Conservation (phyloP, 1,139 yeast species). For the Nadsonia starkeyi-henricii region DNA sequence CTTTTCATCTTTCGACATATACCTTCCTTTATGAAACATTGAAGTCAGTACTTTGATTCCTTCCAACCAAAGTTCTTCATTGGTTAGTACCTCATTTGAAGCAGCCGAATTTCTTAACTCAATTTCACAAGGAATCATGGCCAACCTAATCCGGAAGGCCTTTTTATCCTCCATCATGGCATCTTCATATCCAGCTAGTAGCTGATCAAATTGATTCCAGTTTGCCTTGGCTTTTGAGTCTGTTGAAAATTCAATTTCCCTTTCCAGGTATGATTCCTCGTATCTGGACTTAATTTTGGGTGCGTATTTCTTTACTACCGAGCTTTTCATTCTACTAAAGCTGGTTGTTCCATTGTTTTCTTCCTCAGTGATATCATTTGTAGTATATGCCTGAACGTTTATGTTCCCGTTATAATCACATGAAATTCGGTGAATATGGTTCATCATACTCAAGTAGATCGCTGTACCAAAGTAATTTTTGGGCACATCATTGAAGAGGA, state of each 20-base stretch:
- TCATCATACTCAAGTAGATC: slow-evolving; percentile 61
- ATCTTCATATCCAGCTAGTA: slow-evolving; percentile 80
- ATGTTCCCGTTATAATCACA: slow-evolving; percentile 58
- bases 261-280: slow-evolving; percentile 5
- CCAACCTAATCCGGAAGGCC: slow-evolving; percentile 51
- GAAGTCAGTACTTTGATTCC: slow-evolving; percentile 61
- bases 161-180: slow-evolving; percentile 41
- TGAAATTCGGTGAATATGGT: slow-evolving; percentile 72
- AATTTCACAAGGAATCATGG: no score
- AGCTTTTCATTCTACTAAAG: no score
- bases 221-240: slow-evolving; percentile 23
- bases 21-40: slow-evolving; percentile 44
- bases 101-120: no score
- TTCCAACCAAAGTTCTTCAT: slow-evolving; percentile 78
- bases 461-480: slow-evolving; percentile 40
- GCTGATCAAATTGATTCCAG: slow-evolving; percentile 89
- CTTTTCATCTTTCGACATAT: slow-evolving; percentile 32
- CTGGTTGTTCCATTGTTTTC: no score
- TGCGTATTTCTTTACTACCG: slow-evolving; percentile 13
- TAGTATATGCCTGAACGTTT: slow-evolving; percentile 59
- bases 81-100: slow-evolving; percentile 43
- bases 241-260: slow-evolving; percentile 4
- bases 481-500: slow-evolving; percentile 27
- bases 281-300: not conserved
- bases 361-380: slow-evolving; percentile 18